Percentiles rank a stretch among this genome's conserved stretches.
Conservation (phyloP, 2,329 filamentous ascomycete species). For the Curvularia eragrostidis region DNA sequence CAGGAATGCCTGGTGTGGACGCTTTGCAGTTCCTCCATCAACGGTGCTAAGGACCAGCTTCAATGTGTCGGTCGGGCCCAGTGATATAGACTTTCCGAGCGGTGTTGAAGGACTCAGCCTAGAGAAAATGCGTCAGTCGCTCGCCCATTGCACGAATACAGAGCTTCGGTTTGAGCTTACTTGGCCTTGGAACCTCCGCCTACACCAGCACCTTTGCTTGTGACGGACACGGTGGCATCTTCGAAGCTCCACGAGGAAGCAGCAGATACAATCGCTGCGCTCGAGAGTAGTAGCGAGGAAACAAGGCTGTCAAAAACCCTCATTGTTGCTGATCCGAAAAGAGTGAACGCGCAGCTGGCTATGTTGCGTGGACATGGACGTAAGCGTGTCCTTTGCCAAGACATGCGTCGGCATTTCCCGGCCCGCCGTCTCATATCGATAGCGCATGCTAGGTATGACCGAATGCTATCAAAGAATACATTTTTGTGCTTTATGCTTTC, state of each 20-base stretch:
- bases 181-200: constrained; percentile 66
- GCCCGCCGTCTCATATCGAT: constrained; percentile 7
- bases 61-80: constrained; percentile 74
- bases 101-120: constrained; percentile 60
- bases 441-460: neutral
- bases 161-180: constrained; percentile 54
- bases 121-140: constrained; percentile 7
- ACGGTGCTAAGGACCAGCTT: constrained; percentile 83
- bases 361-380: constrained; percentile 24
- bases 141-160: neutral
- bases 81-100: constrained; percentile 67
- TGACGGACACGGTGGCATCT: constrained; percentile 72
- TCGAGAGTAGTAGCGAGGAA: constrained; percentile 52
- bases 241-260: constrained; percentile 74
- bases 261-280: constrained; percentile 54
- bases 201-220: constrained; percentile 64
- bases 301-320: constrained; percentile 52
- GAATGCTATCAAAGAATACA: neutral
- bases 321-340: constrained; percentile 46
- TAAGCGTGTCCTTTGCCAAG: constrained; percentile 31
- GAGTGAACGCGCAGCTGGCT: constrained; percentile 37
- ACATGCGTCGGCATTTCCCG: constrained; percentile 17
- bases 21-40: constrained; percentile 78
- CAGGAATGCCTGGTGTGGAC: constrained; percentile 93
- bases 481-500: neutral